Conservation (phyloP, 768 basidiomycete genomes). For the Agrocybe pediades region DNA sequence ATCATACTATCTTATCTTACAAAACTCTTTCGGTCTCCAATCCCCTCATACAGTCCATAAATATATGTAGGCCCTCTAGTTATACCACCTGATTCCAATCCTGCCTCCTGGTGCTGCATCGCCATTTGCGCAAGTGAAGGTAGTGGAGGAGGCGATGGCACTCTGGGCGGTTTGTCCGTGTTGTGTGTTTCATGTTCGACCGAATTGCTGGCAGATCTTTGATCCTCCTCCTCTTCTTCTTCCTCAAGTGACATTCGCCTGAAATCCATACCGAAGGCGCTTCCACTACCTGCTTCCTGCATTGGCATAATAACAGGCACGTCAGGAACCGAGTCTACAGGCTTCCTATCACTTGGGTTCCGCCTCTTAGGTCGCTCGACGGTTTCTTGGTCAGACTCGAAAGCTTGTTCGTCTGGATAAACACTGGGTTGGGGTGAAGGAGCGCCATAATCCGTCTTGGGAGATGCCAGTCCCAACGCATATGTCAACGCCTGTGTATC, state of each 20-base stretch:
- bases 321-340: neutral
- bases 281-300: slow-evolving; percentile 2
- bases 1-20: slow-evolving; percentile 16
- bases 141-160: slow-evolving; percentile 76
- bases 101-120: slow-evolving; percentile 50
- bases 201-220: too few relatives aligned
- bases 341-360: slow-evolving; percentile 3
- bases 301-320: slow-evolving; percentile 10
- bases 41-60: slow-evolving; percentile 67
- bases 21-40: slow-evolving; percentile 56
- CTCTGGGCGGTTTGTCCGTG: slow-evolving; percentile 70
- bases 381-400: slow-evolving; percentile 25
- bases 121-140: slow-evolving; percentile 82
- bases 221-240: slow-evolving; percentile 15
- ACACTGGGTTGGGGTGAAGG: slow-evolving; percentile 62
- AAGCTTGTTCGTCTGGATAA: slow-evolving; percentile 75
- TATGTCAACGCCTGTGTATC: slow-evolving; percentile 38
- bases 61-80: slow-evolving; percentile 86
- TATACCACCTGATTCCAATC: slow-evolving; percentile 61
- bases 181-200: slow-evolving; percentile 23
- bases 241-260: slow-evolving; percentile 32
- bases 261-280: slow-evolving; percentile 48
- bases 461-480: slow-evolving; percentile 40
- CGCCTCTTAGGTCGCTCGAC: slow-evolving; percentile 17
- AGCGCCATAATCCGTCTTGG: slow-evolving; percentile 33